These are phyloP conservation scores for Edhazardia aedis DNA, from an alignment of 371 early-diverging fungal genomes.

Conservation along the genomic window DNA sequence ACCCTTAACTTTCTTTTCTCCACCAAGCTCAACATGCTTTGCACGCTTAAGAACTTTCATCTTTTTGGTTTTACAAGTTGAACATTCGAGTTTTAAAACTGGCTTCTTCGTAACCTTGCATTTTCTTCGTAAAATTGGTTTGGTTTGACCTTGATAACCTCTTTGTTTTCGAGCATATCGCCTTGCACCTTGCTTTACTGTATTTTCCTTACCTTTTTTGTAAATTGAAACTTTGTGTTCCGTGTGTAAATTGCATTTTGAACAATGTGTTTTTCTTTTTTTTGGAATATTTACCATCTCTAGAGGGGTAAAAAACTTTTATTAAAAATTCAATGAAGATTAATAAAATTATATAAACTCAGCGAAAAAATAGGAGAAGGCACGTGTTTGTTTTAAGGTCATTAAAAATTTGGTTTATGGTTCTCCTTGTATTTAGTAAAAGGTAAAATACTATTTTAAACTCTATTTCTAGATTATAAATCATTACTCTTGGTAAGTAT, in stretches of 20 bases:
- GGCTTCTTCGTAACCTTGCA: constrained; percentile 47
- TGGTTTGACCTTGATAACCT: constrained; percentile 46
- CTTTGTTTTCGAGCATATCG: constrained; percentile 45
- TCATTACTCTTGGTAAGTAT: too few species aligned
- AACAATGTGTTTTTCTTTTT: constrained; percentile 39
- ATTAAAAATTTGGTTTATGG: too few species aligned
- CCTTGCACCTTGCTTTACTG: constrained; percentile 38
- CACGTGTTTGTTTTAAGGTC: too few species aligned
- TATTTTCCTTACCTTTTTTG: constrained; percentile 45
- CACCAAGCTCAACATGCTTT: constrained; percentile 46
- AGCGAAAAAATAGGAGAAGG: too few species aligned
- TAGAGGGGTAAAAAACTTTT: too few species aligned
- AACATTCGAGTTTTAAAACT: constrained; percentile 45
- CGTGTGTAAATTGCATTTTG: constrained; percentile 36
- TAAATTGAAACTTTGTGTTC: constrained; percentile 38
- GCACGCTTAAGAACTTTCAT: constrained; percentile 38
- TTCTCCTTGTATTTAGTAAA: too few species aligned
- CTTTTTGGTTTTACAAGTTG: constrained; percentile 35
- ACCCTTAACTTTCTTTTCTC: constrained; percentile 38
- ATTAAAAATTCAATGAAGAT: too few species aligned
- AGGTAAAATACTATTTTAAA: too few species aligned
- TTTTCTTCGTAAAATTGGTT: constrained; percentile 46
- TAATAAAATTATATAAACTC: too few species aligned
- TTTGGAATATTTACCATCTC: constrained; percentile 49
- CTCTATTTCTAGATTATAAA: too few species aligned